Base-by-base conservation (phyloP, 1,284 basidiomycete species). In the Coniophora puteana region DNA sequence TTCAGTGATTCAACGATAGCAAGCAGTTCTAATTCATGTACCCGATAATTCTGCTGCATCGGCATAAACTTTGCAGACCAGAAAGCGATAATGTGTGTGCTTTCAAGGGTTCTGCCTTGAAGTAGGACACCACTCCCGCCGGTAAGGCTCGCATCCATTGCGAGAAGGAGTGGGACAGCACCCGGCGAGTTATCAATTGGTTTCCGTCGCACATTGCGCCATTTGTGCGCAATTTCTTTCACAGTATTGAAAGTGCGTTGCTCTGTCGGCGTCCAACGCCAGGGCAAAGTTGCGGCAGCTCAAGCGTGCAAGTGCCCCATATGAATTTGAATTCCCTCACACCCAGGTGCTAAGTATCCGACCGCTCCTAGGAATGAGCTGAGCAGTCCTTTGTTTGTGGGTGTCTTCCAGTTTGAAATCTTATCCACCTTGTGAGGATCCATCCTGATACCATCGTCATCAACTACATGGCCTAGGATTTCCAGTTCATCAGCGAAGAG, bases 41-140 rank as follows among this genome's bases (percentile, higher is more conserved):
- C 55, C 31, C 56, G 51, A 35, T 62, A 63, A 26, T 62, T 65
- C 33, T 54, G 50, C 34, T 66, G 58, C 2, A 61, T 55, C 0
- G 58, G 36, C 7, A 50, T 55, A 16, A 63, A 53, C 38, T 66
- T 66, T 4, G 44, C 55, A 1, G 50, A 61, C 45, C 51, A 58
- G 41, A 61, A 59, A 1, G 48, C 51, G 1, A 51, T 46, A 4
- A 59, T 42, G 1, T 43, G 33, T 1, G 53, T 54, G 0, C 28
- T 49, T 11, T 39, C 14, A 3, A 38, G 41, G 16, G 48, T 51
- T 16, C 44, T 43, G 14, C 51, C 57, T 45, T 51, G 61, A 14
- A 36, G 50, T n/a, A 56, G 31, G 16, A 41, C 45, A 8, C 48
- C 51, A 5, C 51, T 44, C 5, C 38, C 47, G 2, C 58, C 53